A percentile compares a stretch with the other conserved stretches of the same genome.
These are phyloP conservation scores for Mortierella sp. DNA, from an alignment of 371 early-diverging fungal genomes.

Conservation along the genomic window DNA sequence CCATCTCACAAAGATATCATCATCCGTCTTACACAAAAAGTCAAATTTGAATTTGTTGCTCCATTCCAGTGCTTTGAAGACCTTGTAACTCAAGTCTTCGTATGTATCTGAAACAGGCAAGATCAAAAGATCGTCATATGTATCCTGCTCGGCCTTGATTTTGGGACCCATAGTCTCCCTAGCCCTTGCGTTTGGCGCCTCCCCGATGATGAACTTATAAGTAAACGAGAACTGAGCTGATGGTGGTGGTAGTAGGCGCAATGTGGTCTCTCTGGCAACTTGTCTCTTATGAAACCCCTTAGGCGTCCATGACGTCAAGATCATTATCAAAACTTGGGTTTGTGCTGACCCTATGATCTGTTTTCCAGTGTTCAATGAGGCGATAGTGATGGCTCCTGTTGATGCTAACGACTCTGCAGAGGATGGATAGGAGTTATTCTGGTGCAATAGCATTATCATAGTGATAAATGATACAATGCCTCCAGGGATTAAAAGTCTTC, in stretches of 20 bases:
- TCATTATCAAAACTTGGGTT: slow-evolving; percentile 60
- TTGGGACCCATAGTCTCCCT: slow-evolving; percentile 59
- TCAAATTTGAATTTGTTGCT: slow-evolving; percentile 61
- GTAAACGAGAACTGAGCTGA: slow-evolving; percentile 44
- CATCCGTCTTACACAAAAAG: slow-evolving; percentile 71
- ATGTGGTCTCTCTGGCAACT: slow-evolving; percentile 59
- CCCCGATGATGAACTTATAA: slow-evolving; percentile 71
- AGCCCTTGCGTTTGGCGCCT: slow-evolving; percentile 61
- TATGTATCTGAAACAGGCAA: slow-evolving; percentile 68
- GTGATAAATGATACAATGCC: slow-evolving; percentile 64
- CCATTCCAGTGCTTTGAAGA: slow-evolving; percentile 69
- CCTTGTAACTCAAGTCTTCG: slow-evolving; percentile 65
- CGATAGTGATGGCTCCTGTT: slow-evolving; percentile 48
- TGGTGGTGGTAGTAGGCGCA: slow-evolving; percentile 56
- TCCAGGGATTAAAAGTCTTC: slow-evolving; percentile 64
- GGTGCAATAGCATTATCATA: slow-evolving; percentile 62
- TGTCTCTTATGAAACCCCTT: slow-evolving; percentile 60
- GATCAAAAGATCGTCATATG: slow-evolving; percentile 65
- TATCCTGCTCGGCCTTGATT: slow-evolving; percentile 62
- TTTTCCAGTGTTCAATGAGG: slow-evolving; percentile 37
- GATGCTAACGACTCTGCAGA: slow-evolving; percentile 58
- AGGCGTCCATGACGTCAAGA: slow-evolving; percentile 69
- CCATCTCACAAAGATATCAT: slow-evolving; percentile 75
- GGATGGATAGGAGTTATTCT: slow-evolving; percentile 63
- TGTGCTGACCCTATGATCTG: slow-evolving; percentile 34